Percentiles rank a stretch among this genome's conserved stretches.
phyloP scores from a whole-genome alignment of 1,139 yeast species.

The Lodderomyces margitis region DNA sequence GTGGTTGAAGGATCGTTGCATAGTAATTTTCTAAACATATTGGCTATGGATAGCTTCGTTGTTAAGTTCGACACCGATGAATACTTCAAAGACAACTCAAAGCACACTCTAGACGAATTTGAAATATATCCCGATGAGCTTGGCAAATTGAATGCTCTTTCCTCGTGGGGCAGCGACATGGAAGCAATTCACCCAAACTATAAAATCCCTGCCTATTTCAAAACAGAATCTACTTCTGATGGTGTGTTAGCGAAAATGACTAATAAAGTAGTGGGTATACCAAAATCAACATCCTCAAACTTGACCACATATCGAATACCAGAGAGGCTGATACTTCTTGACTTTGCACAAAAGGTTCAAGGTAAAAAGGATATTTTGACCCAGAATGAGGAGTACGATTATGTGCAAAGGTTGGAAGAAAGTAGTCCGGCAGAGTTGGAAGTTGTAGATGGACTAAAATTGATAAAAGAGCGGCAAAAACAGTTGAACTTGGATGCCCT shows the following conservation, averaged over 20 bases:
- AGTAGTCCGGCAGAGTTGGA: conserved; percentile 23
- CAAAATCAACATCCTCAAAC: conserved; percentile 2
- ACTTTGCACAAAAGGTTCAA: conserved; percentile 58
- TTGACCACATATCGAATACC: conserved; percentile 58
- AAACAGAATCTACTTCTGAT: conserved; percentile 31
- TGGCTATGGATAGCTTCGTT: conserved; percentile 56
- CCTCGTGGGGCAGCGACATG: conserved; percentile 18
- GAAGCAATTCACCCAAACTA: conserved; percentile 24
- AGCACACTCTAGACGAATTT: background rate
- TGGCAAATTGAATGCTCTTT: conserved; percentile 7
- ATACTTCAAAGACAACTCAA: conserved; percentile 13
- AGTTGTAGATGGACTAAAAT: conserved; percentile 25
- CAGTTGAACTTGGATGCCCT: conserved; percentile 29
- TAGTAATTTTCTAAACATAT: conserved; percentile 33
- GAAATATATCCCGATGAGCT: background rate
- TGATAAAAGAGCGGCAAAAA: conserved; percentile 17
- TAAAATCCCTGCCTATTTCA: conserved; percentile 46
- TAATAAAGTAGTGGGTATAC: conserved; percentile 1
- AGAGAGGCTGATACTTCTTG: conserved; percentile 70
- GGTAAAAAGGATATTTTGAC: conserved; percentile 30
- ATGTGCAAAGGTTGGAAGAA: conserved; percentile 19
- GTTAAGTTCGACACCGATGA: conserved; percentile 54
- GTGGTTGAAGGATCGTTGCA: conserved; percentile 51
- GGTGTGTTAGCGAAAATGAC: conserved; percentile 45
- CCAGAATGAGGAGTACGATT: conserved; percentile 25